These are phyloP conservation scores for Carex myosuroides DNA, from an alignment of 176 grass and related monocot genomes.

Conservation along the genomic window DNA sequence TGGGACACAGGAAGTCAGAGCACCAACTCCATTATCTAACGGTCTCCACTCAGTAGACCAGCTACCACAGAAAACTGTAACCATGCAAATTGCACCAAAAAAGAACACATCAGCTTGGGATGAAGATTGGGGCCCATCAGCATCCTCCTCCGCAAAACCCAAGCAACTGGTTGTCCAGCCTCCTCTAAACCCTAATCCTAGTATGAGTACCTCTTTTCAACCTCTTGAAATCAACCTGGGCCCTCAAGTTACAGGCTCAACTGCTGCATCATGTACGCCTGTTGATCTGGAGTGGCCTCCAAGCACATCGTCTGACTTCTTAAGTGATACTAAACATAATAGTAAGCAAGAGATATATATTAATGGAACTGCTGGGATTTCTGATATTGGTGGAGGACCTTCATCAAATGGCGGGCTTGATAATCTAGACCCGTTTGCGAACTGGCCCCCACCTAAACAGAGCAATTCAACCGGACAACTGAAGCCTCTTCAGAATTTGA, in stretches of 20 bases:
- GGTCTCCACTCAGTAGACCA: conserved; percentile 43
- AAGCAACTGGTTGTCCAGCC: conserved; percentile 19
- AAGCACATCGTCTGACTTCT: conserved; percentile 52
- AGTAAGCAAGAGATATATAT: conserved; percentile 10
- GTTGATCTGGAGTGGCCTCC: conserved; percentile 95
- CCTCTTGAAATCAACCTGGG: conserved; percentile 36
- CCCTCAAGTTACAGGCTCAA: conserved; percentile 19
- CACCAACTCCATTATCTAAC: conserved; percentile 43
- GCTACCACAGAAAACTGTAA: conserved; percentile 28
- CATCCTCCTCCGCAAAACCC: conserved; percentile 34
- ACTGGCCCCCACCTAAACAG: conserved; percentile 76
- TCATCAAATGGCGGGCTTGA: conserved; percentile 33
- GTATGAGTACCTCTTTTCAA: conserved; percentile 24
- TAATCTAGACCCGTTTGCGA: conserved; percentile 92
- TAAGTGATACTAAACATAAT: conserved; percentile 14
- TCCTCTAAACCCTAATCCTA: conserved; percentile 34
- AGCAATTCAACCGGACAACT: conserved; percentile 38
- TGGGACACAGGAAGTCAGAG: conserved; percentile 50
- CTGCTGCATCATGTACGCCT: conserved; percentile 48
- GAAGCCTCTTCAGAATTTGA: conserved; percentile 27
- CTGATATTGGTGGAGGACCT: conserved; percentile 31
- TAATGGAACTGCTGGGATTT: conserved; percentile 8
- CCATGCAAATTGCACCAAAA: conserved; percentile 5
- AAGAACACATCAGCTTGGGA: conserved; percentile 67
- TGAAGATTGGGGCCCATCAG: conserved; percentile 80